Evolutionary conservation across 352 stramenopile species (phyloP), one percentile per base, ranked within the genome.

Genomic region (Phytophthora sp.): DNA sequence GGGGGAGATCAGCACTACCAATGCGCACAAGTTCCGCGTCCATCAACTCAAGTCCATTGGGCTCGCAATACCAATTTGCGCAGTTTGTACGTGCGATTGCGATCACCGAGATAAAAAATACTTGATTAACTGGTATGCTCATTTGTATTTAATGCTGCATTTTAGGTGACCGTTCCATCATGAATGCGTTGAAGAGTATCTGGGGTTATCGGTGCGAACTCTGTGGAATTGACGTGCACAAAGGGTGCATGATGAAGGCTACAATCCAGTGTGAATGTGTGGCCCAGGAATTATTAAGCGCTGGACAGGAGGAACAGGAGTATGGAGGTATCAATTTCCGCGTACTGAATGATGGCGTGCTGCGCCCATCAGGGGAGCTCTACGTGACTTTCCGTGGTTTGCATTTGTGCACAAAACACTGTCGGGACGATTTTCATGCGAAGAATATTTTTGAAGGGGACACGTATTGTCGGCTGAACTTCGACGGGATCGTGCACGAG

Each of bases 371-470:
- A 2, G 88, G 88, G 2, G 63, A 88, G 27, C 71, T 96, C 11
- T 96, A 79, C 57, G 76, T 94, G 35, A 88, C 80, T 41, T 89
- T 96, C 47, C 81, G 90, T 26, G 86, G 88, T 2, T 69, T 94
- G 9, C 88, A 96, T 41, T 47, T 96, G 51, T 96, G 88, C 58
- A 86, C 88, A 0, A 96, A 94, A 54, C 80, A 94, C n/a, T 96
- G 88, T 39, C 75, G 86, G 13, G 69, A 82, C 13, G 82, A 89
- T 55, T 73, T 91, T 27, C 88, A 96, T 13, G 82, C 86, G 13
- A 91, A 91, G 51, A 96, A 96, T 44, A 89, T 96, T 7, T 96
- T 94, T 58, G 86, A 93, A 61, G 88, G 88, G 2, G 88, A 96
- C 33, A 94, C 84, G 20, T 96, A 96, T 63, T 94, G 88, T 23